Evolutionary conservation across 495 filamentous ascomycete genomes (phyloP).

Genomic region (Penicillium flavigenum): DNA sequence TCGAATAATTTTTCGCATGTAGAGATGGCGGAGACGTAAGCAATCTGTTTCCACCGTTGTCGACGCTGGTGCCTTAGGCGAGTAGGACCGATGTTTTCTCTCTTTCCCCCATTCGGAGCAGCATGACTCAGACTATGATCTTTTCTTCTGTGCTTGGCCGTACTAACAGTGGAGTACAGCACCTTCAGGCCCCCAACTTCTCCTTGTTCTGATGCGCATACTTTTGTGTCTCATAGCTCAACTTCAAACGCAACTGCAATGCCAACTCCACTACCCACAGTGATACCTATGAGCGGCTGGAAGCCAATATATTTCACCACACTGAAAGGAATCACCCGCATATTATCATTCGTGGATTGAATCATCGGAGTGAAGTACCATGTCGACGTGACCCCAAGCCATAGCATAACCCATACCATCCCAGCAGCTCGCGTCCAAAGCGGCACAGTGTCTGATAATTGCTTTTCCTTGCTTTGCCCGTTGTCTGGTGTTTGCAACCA

Average conservation of each 20-base stretch:
- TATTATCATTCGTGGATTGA: constrained; percentile 8
- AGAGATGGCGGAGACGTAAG: background rate
- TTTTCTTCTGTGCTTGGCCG: too few species aligned
- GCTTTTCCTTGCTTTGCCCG: background rate
- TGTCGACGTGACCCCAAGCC: constrained; percentile 17
- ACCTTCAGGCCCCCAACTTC: background rate
- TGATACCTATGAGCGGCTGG: background rate
- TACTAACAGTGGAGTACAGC: too few species aligned
- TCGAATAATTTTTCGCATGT: background rate
- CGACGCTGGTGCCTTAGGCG: too few species aligned
- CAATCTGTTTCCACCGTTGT: too few species aligned
- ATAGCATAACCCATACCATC: constrained; percentile 13
- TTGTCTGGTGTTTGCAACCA: background rate
- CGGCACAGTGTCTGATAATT: background rate
- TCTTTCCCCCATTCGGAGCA: too few species aligned
- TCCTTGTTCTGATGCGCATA: background rate
- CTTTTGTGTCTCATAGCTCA: background rate
- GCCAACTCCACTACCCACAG: background rate
- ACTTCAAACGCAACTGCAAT: background rate
- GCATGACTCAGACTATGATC: too few species aligned
- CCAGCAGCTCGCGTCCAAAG: constrained; percentile 11
- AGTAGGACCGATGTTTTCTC: too few species aligned
- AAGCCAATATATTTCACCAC: constrained; percentile 4
- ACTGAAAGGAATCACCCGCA: constrained; percentile 20
- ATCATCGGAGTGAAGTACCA: constrained; percentile 25